Conservation (phyloP, 352 stramenopile genomes). For the Globisporangium okanoganense region DNA sequence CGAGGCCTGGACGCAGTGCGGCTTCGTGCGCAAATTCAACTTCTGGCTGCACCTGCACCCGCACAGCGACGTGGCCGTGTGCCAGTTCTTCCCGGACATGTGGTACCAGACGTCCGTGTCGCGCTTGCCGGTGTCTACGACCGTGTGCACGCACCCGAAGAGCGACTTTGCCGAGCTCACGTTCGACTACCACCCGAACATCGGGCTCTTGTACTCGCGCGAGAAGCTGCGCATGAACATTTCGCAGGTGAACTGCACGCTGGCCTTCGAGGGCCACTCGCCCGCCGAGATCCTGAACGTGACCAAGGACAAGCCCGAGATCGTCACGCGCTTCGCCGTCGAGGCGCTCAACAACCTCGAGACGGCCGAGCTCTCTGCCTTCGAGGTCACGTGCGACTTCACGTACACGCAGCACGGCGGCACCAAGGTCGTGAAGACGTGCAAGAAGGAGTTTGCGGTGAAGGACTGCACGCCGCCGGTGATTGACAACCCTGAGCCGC, state of each 20-base stretch:
- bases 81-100: constrained; percentile 55
- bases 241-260: constrained; percentile 35
- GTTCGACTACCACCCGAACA: constrained; percentile 55
- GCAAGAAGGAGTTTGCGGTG: constrained; percentile 41
- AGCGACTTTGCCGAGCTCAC: constrained; percentile 68
- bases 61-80: constrained; percentile 40
- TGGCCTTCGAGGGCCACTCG: constrained; percentile 27
- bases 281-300: constrained; percentile 33
- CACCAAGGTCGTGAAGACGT: constrained; percentile 24
- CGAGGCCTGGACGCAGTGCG: constrained; percentile 61
- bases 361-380: constrained; percentile 34
- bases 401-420: constrained; percentile 39
- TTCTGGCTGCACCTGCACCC: constrained; percentile 54
- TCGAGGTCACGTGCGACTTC: constrained; percentile 52
- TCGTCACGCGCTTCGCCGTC: constrained; percentile 52
- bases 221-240: constrained; percentile 36
- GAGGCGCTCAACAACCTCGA: constrained; percentile 38
- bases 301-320: constrained; percentile 28
- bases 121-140: constrained; percentile 22
- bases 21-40: constrained; percentile 34
- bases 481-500: constrained; percentile 32
- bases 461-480: constrained; percentile 51
- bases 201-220: constrained; percentile 32
- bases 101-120: constrained; percentile 58
- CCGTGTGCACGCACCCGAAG: constrained; percentile 47